Base-by-base conservation (phyloP, 371 early-diverging fungal species). In the Syncephalastrum racemosum region DNA sequence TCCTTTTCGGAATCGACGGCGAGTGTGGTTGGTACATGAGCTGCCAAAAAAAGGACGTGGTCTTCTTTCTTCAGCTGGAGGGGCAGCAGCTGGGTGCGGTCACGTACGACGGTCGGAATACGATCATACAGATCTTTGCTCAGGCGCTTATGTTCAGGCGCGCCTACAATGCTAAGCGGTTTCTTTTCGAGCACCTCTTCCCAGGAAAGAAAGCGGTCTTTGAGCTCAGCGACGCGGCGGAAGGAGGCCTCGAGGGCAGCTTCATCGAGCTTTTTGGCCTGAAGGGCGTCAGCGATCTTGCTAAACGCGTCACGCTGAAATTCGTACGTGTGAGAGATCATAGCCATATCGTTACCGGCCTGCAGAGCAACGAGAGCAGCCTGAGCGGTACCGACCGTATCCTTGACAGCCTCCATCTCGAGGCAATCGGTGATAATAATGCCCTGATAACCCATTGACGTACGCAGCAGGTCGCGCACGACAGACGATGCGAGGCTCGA, bases 401-500 rank as follows among this genome's bases (percentile, higher is more conserved):
- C 71, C 50, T 73, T 73, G 36, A 81, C 60, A 25, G 82, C 79
- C 18, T 79, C 77, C 79, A 81, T 79, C 49, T 79, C 80, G 27
- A 77, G 53, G 40, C 80, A 79, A 54, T 81, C 82, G 1, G 82
- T 77, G 16, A 77, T 66, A 18, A 75, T 61, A 0, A 81, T 39
- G n/a, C 82, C 82, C 8, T 68, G n/a, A 53, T 77, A 81, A 2
- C 66, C 63, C 13, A 79, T 42, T 2, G 58, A 27, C 16, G 59
- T 23, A 39, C 79, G 66, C 39, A 81, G 45, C 22, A 81, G 24
- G 49, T 66, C 70, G 8, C 55, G 59, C 5, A 64, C 75, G 18
- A 81, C 59, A 46, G 71, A 71, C 20, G 61, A 56, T 0, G 79
- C 55, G 18, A 81, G 53, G 54, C 73, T 68, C 0, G 82, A 64